These are phyloP conservation scores for Triadica sebifera DNA, from an alignment of 345 rosid genomes.

Conservation along the genomic window DNA sequence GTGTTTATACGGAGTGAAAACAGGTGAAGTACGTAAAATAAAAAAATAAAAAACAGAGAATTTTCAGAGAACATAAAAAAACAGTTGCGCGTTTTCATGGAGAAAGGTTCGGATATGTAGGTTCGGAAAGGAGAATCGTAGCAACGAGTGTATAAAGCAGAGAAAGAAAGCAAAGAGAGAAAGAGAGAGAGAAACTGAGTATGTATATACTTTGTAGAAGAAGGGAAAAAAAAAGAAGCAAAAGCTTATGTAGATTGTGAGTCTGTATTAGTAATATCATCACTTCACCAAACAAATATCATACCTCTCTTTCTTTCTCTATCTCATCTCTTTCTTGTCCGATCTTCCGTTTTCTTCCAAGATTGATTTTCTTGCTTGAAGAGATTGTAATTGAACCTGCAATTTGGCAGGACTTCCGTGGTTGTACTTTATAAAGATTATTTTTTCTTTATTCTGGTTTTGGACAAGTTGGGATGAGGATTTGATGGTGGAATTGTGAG, in stretches of 20 bases:
- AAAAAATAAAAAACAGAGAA: neutral
- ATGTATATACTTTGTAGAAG: neutral
- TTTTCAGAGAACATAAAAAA: neutral
- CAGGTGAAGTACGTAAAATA: conserved; percentile 8
- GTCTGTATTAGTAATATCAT: conserved; percentile 23
- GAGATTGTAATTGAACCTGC: neutral
- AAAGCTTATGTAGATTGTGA: conserved; percentile 40
- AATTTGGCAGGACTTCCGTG: neutral
- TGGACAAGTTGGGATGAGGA: neutral
- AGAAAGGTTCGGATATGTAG: neutral
- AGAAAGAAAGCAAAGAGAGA: conserved; percentile 16
- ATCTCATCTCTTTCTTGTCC: conserved; percentile 10
- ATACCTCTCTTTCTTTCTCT: conserved; percentile 4
- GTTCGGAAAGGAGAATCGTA: conserved; percentile 20
- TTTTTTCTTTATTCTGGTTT: neutral
- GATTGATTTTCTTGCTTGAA: neutral
- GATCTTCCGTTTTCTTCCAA: conserved; percentile 6
- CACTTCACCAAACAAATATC: conserved; percentile 15
- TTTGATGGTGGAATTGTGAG: conserved; percentile 13
- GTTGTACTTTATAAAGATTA: neutral
- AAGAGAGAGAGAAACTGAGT: neutral
- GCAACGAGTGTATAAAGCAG: conserved; percentile 42
- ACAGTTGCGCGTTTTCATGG: neutral
- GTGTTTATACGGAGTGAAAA: neutral
- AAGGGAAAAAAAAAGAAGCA: conserved; percentile 11